phyloP scores from a whole-genome alignment of 306 rosid species.

The Castanospermum australe region DNA sequence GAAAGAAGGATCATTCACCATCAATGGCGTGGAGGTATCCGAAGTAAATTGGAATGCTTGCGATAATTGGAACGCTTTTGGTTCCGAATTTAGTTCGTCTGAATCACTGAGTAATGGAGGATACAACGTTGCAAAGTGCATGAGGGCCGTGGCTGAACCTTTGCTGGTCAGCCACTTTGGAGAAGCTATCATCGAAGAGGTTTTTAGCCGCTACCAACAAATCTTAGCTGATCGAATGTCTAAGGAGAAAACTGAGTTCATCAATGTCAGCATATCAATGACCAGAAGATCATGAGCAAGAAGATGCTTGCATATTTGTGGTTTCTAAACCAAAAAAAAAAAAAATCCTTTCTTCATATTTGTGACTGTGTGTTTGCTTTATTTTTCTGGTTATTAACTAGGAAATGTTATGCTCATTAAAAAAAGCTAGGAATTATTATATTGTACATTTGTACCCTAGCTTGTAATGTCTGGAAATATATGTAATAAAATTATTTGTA shows the following conservation, averaged over 20 bases:
- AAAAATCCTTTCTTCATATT: not conserved
- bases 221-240: conserved; percentile 35
- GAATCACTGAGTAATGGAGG: not conserved
- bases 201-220: conserved; percentile 27
- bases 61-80: conserved; percentile 14
- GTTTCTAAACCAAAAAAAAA: not conserved
- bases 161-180: conserved; percentile 42
- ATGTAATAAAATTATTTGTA: no score
- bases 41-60: conserved; percentile 38
- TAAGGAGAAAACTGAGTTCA: conserved; percentile 34
- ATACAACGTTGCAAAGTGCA: conserved; percentile 35
- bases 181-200: conserved; percentile 43
- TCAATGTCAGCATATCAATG: conserved; percentile 31
- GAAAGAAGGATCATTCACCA: conserved; percentile 53
- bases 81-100: not conserved
- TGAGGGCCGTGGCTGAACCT: conserved; percentile 56
- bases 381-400: not conserved
- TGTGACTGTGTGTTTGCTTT: not conserved
- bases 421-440: not conserved
- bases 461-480: not conserved
- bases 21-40: conserved; percentile 19
- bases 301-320: not conserved
- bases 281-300: not conserved
- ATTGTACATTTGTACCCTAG: not conserved
- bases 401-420: not conserved